Evolutionary conservation across 257 asterid genomes (phyloP), one percentile per base, ranked within the genome.

Genomic region (Solanum tacnaense): DNA sequence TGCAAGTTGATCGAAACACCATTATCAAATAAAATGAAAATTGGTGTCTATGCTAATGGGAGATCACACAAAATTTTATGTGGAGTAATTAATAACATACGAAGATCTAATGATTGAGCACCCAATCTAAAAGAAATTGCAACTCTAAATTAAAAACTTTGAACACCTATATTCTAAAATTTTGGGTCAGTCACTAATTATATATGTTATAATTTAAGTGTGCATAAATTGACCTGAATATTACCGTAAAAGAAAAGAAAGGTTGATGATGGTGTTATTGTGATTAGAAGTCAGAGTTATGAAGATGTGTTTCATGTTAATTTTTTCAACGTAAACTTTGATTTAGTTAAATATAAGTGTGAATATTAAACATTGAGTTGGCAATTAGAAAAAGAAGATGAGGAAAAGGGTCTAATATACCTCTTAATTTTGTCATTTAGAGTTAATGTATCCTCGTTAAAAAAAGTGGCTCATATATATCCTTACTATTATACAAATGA

Each of bases 1-100:
- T 1, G 9, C 1, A 68, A 68, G 5, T 9, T 12, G 0, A 68
- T 5, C 21, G 5, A 13, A 68, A 68, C 0, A 25, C 0, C 35
- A 27, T 27, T 5, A 68, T 27, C 3, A 68, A 68, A 25, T 5
- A n/a, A 10, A 10, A 62, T 9, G 1, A 67, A 52, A 67, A 2
- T 70, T 70, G 38, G 1, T 13, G 23, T 3, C 20, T 29, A 7
- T 5, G 31, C 2, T 70, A 18, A 31, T 8, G 9, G 39, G 16
- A 71, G 13, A n/a, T 10, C 1, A 2, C 2, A 65, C 35, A 65
- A 62, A 2, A 10, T 4, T n/a, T 62, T 52, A 0, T 1, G 15
- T 62, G 72, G 31, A 56, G 65, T 52, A 15, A 41, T 41, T 15
- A 56, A 18, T 56, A 56, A 2, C 65, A 56, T 3, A 10, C 72